Base-by-base conservation (phyloP, 768 basidiomycete species). In the Tulasnella sp. region DNA sequence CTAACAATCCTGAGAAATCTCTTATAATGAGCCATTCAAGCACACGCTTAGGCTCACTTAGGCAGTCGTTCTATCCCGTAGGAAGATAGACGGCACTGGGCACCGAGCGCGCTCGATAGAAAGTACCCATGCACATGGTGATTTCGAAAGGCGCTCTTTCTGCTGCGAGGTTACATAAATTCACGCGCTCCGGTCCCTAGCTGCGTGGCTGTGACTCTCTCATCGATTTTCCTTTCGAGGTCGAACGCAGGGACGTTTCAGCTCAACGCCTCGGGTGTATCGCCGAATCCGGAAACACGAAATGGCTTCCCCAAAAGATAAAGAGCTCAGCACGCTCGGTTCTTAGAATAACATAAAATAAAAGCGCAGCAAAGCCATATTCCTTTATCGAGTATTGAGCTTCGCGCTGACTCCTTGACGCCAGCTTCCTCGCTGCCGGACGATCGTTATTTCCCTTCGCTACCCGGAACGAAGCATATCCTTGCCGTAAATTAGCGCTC, bases 141-240 rank as follows among this genome's bases (percentile, higher is more conserved):
- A 18, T 37, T 14, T 37, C 64, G 14, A 69, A 37, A n/a, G 11
- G 64, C 64, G 64, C 28, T 69, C 31, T 69, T 69, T 69, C 31
- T 69, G 64, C 64, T 69, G 64, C 64, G 64, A 69, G 12, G 7
- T 28, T 28, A 14, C 5, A 37, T 37, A 31, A 22, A 28, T 14
- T 69, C 34, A 69, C 64, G 31, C 8, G 12, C 28, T n/a, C 31
- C 64, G 64, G 64, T 69, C 34, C 64, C 64, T 37, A 69, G 28
- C 58, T 60, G n/a, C 58, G n/a, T 60, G 7, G 64, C 64, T 69
- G 31, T 12, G 64, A 69, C 12, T 69, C 24, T 69, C 64, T 69
- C 34, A 69, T 69, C 34, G 31, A 69, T 69, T 69, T 37, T 31
- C 64, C 64, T 31, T 69, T 69, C 28, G 31, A 69, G 64, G 64